Evolutionary conservation across 768 basidiomycete species (phyloP), one percentile per base, ranked within the genome.

Genomic region (Calocera viscosa): DNA sequence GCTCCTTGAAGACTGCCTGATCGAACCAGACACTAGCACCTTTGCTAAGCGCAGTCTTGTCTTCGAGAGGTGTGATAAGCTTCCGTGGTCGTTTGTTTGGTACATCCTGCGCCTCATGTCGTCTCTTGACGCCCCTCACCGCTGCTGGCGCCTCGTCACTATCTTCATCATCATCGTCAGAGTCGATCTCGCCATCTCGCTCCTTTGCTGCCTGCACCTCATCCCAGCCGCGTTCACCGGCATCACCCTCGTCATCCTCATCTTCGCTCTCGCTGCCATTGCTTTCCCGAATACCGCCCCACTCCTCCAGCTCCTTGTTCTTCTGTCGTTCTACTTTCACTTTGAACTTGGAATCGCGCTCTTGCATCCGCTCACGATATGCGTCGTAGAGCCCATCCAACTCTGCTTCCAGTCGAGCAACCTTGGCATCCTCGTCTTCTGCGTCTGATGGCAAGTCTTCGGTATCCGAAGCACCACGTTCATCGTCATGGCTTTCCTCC

Each of bases 21-120:
- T 89, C 87, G 77, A 97, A 99, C 96, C 96, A 99, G n/a, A 97
- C 75, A 71, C 88, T 83, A 1, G 93, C 84, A 49, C 86, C 81
- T 53, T 82, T 82, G 71, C 82, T 85, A 0, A 73, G 71, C 22
- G 75, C 69, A 19, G 71, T 66, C 68, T 76, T 73, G 38, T 74
- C 75, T 24, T 79, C 79, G 35, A 84, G 78, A 34, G 81, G 79
- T 1, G 81, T 80, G 39, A 84, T 73, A 16, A 89, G 76, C 43
- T 82, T 81, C 22, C 76, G 74, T 64, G 83, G 83, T 74, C 76
- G 76, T 47, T 74, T 74, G 39, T 73, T 74, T 24, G 66, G 69
- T 11, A 71, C 68, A 41, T 68, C 60, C 14, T 68, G 69, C 19
- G 71, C 67, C n/a, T 72, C 73, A 74, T 86, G 86, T 68, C 73